Evolutionary conservation across 768 basidiomycete genomes (phyloP), one percentile per base, ranked within the genome.

Genomic region (Chalciporus chontae): DNA sequence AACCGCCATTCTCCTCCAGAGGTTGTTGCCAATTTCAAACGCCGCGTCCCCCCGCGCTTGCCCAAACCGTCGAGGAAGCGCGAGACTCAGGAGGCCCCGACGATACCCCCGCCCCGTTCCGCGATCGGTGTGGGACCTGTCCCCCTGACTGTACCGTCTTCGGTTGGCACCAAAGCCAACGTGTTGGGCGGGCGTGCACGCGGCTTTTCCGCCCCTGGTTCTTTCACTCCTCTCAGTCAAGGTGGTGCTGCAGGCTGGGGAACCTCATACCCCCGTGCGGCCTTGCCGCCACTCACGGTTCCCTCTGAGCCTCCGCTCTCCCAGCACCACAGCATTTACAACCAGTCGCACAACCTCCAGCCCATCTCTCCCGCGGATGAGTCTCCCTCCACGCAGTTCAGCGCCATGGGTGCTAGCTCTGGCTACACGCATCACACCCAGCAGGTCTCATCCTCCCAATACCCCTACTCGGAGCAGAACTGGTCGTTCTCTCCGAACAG

Each of bases 21-120:
- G 54, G 87, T 94, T 46, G 89, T 95, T 45, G 85, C 92, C 48
- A 91, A 90, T 69, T 95, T 94, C 75, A 95, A 95, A 71, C 89
- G 93, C 53, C 88, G 93, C 59, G 93, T 96, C 5, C 93, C 92
- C 15, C 93, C 93, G 26, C 91, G 93, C 63, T 80, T 91, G 11
- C 90, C 90, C 31, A 92, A 93, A 62, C 87, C 87, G n/a, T n/a
- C n/a, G 10, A 73, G 88, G 58, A 93, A 92, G 67, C 85, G 87
- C 55, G 86, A 91, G 53, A 66, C 75, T 3, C 73, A 84, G 53
- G 84, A 88, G 50, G 69, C 79, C n/a, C 77, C 81, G n/a, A 66
- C 77, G 14, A 82, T 88, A 17, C 84, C 85, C 10, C 85, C 86
- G 9, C 85, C 88, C 0, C 81, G 89, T 54, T 83, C 87, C n/a